Evolutionary conservation across 1,284 basidiomycete species (phyloP), one percentile per base, ranked within the genome.

Genomic region (Lentinula novae-zelandiae): DNA sequence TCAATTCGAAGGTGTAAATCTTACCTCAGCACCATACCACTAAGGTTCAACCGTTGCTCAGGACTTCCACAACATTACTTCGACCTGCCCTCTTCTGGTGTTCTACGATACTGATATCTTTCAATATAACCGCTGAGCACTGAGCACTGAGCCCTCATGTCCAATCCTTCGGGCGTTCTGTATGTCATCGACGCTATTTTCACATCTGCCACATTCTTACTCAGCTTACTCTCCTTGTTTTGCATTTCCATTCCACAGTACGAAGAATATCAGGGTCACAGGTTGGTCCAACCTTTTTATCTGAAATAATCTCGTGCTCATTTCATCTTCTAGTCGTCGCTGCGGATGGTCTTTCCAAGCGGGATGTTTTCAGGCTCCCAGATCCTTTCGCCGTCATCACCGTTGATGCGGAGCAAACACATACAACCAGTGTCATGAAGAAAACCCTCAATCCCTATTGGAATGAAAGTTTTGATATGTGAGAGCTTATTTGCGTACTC

Each of bases 351-450:
- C 79, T 95, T 36, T 89, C 90, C 63, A 95, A 95, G 78, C 87
- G 93, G 52, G 93, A 95, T 78, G 90, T 95, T 62, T 95, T 95
- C 70, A 84, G 93, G 58, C 85, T 96, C 8, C 95, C 95, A 1
- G 94, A 96, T 71, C 95, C 95, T 15, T 97, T 97, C 71, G 94
- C 95, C 10, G 93, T 97, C 68, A 90, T 96, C 70, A 96, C 93
- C 22, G 94, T 96, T 44, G 95, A 97, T 69, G 93, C 92, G 36
- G 93, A 96, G 73, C 93, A 96, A 76, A 96, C 94, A 0, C 91
- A 94, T 68, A 95, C 95, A 0, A 96, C 95, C 5, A 91, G 87
- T 60, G 92, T 92, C 49, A 94, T 95, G 72, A 95, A 92, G 77
- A 90, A 89, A 76, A 94, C 93, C 1, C 75, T 95, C 53, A 95